Conservation (phyloP, 441 rosid genomes). For the Gossypium schwendimanii region DNA sequence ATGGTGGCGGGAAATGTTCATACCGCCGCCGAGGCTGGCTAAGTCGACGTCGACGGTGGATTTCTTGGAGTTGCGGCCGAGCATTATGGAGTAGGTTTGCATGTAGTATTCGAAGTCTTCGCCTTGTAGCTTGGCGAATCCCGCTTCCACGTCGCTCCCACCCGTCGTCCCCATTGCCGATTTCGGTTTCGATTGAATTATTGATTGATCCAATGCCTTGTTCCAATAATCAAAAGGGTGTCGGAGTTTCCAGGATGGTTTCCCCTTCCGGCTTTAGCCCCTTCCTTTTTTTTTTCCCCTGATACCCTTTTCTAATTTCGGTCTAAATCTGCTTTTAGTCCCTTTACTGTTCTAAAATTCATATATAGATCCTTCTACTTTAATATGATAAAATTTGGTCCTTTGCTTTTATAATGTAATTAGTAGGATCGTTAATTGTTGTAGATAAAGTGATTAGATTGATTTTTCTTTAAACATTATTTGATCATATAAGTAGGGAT, state of each 20-base stretch:
- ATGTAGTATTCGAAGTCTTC: constrained; percentile 93
- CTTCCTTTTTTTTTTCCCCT: too few relatives aligned
- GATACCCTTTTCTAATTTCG: too few relatives aligned
- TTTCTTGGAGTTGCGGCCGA: constrained; percentile 89
- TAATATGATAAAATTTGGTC: too few relatives aligned
- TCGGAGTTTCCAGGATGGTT: not conserved
- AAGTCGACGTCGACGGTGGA: constrained; percentile 87
- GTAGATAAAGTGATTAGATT: too few relatives aligned
- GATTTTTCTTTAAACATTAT: too few relatives aligned
- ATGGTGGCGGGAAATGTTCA: constrained; percentile 91
- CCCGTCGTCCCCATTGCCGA: constrained; percentile 42
- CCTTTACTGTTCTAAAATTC: too few relatives aligned
- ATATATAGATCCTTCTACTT: too few relatives aligned
- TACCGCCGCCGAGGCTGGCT: constrained; percentile 86
- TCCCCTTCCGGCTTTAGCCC: not conserved
- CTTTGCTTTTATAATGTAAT: too few relatives aligned
- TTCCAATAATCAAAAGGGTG: not conserved
- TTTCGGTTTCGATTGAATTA: not conserved
- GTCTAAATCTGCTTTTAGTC: too few relatives aligned
- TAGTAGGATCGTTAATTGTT: too few relatives aligned
- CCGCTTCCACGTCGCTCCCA: constrained; percentile 80
- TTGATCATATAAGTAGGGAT: too few relatives aligned
- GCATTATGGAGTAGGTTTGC: constrained; percentile 86
- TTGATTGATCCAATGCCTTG: not conserved
- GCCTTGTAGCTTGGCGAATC: constrained; percentile 89